These are phyloP conservation scores for Chytridium lagenaria DNA, from an alignment of 371 early-diverging fungal genomes.

Conservation along the genomic window DNA sequence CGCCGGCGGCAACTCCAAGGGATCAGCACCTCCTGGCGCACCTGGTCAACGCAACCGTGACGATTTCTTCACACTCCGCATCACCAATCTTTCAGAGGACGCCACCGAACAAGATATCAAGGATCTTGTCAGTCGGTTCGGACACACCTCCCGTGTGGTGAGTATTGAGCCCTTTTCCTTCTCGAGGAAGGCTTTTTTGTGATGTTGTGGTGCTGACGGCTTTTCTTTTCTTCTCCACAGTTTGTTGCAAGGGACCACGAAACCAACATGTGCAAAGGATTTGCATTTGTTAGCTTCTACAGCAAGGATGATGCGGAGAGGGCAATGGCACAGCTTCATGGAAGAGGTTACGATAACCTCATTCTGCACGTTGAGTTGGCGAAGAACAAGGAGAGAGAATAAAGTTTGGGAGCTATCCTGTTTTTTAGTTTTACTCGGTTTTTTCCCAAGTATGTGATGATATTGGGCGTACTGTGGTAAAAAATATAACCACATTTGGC, in stretches of 20 bases:
- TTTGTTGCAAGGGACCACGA: slow-evolving; percentile 88
- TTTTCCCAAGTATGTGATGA: too few relatives aligned
- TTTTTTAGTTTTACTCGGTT: too few relatives aligned
- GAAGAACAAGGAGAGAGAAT: slow-evolving; percentile 47
- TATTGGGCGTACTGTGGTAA: too few relatives aligned
- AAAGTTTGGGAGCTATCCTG: too few relatives aligned
- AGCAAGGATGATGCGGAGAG: slow-evolving; percentile 80
- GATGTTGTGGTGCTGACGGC: too few relatives aligned
- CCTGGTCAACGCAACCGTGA: slow-evolving; percentile 58
- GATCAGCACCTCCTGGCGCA: slow-evolving; percentile 10
- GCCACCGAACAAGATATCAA: slow-evolving; percentile 86
- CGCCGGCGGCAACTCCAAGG: slow-evolving; percentile 52
- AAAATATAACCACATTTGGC: too few relatives aligned
- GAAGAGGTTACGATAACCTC: slow-evolving; percentile 92
- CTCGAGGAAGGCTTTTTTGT: neutral
- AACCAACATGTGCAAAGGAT: slow-evolving; percentile 91
- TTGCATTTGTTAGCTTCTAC: slow-evolving; percentile 90
- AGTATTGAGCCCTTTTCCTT: slow-evolving; percentile 18
- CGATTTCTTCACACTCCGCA: slow-evolving; percentile 87
- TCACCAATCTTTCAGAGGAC: slow-evolving; percentile 96
- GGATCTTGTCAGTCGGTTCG: slow-evolving; percentile 88
- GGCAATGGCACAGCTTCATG: slow-evolving; percentile 86
- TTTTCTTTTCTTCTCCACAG: slow-evolving; percentile 22
- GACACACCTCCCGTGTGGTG: slow-evolving; percentile 59
- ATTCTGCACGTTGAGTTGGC: slow-evolving; percentile 92